These are phyloP conservation scores for Anacardium occidentale DNA, from an alignment of 345 rosid genomes.

Conservation along the genomic window DNA sequence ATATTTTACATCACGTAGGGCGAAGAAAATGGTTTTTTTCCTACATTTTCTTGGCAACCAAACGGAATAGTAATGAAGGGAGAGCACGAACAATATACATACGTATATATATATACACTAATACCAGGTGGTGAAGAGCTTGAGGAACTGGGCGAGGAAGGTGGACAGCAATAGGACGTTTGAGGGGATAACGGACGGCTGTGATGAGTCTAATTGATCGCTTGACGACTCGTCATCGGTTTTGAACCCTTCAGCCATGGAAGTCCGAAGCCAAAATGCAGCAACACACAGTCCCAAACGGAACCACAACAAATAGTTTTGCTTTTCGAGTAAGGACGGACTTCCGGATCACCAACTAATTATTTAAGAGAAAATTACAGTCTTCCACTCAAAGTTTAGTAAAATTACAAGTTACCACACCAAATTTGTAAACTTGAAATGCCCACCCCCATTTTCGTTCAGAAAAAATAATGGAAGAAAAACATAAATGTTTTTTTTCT, in stretches of 20 bases:
- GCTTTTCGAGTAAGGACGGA: not conserved
- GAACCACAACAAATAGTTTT: no score
- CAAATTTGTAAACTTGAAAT: no score
- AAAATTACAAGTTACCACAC: no score
- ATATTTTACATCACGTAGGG: no score
- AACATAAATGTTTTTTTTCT: no score
- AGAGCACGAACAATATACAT: not conserved
- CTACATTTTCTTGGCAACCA: not conserved
- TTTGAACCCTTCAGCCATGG: constrained; percentile 48
- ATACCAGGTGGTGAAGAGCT: constrained; percentile 54
- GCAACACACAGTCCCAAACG: not conserved
- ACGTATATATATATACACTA: no score
- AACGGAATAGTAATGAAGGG: not conserved
- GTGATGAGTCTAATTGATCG: constrained; percentile 32
- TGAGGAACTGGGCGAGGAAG: constrained; percentile 54
- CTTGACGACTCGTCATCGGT: constrained; percentile 44
- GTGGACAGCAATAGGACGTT: constrained; percentile 50
- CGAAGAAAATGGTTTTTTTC: no score
- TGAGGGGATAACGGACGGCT: constrained; percentile 38
- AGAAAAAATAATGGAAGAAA: no score
- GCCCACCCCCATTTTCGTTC: no score
- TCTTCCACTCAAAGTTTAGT: no score
- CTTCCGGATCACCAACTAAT: no score
- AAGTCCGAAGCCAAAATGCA: not conserved
- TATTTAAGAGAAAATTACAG: no score